Conservation (phyloP, 441 rosid species). For the Populus hybrid region DNA sequence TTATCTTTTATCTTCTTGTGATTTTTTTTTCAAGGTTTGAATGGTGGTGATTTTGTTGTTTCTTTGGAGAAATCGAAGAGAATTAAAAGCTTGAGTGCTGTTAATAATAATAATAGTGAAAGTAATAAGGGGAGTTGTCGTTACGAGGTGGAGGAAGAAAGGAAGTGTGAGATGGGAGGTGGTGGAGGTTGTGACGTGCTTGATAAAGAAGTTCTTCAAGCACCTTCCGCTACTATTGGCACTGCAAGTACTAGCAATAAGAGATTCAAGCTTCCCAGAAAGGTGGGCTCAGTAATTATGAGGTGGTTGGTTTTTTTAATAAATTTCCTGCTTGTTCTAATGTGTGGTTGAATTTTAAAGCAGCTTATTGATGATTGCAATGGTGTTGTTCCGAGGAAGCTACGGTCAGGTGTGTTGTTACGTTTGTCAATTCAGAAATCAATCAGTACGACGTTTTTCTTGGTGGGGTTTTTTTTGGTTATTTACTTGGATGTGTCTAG, state of each 20-base stretch:
- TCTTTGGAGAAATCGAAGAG: slow-evolving; percentile 50
- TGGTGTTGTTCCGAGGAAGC: slow-evolving; percentile 83
- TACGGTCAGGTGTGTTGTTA: slow-evolving; percentile 76
- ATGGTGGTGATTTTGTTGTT: slow-evolving; percentile 29
- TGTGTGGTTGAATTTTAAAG: slow-evolving; percentile 16
- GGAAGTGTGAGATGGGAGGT: slow-evolving; percentile 34
- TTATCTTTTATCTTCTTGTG: not conserved
- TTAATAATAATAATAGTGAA: slow-evolving; percentile 24
- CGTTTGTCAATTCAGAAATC: slow-evolving; percentile 7
- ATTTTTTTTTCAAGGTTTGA: not conserved
- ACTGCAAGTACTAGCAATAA: slow-evolving; percentile 27
- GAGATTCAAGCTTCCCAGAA: slow-evolving; percentile 52
- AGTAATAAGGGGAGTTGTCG: not conserved
- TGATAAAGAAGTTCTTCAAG: slow-evolving; percentile 32
- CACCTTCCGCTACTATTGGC: slow-evolving; percentile 18
- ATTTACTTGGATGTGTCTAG: slow-evolving; percentile 16
- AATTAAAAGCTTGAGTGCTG: slow-evolving; percentile 48
- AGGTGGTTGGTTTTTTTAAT: not conserved
- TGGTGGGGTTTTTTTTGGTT: slow-evolving; percentile 9
- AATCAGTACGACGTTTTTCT: not conserved
- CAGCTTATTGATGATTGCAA: slow-evolving; percentile 47
- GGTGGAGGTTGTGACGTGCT: slow-evolving; percentile 20
- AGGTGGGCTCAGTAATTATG: slow-evolving; percentile 29
- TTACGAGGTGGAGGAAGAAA: slow-evolving; percentile 23
- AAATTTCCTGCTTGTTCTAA: not conserved